A percentile compares a stretch with the other conserved stretches of the same genome.
Conservation (phyloP, 768 basidiomycete species). For the Russula lepida region DNA sequence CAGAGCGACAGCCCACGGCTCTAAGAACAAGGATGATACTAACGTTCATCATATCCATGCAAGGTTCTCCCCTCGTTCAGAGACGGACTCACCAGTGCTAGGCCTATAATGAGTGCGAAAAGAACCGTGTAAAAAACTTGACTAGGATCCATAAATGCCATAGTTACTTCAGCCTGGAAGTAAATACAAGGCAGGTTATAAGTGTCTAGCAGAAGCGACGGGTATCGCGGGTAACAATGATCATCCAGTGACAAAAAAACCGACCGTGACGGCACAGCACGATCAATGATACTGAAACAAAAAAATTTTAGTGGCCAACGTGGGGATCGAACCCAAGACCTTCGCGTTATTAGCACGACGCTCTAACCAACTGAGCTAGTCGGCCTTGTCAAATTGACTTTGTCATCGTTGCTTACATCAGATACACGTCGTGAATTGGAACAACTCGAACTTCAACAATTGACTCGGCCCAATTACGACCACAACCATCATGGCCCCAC, state of each 20-base stretch:
- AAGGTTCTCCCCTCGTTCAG: neutral
- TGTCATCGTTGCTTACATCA: neutral
- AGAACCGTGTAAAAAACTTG: neutral
- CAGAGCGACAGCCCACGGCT: constrained; percentile 49
- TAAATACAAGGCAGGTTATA: neutral
- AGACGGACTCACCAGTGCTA: constrained; percentile 9
- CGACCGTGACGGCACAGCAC: no score
- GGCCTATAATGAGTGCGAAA: neutral
- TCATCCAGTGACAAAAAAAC: neutral
- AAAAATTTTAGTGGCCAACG: constrained; percentile 21
- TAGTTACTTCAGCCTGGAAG: neutral
- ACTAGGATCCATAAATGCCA: constrained; percentile 7
- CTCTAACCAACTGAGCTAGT: constrained; percentile 93
- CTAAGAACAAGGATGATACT: constrained; percentile 92
- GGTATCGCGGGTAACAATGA: neutral
- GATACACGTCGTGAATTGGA: neutral
- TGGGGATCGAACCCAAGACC: constrained; percentile 28
- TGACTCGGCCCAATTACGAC: neutral
- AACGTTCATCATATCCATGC: constrained; percentile 44
- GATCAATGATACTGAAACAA: neutral
- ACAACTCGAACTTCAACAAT: neutral
- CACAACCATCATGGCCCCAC: constrained; percentile 13
- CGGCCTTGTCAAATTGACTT: constrained; percentile 37
- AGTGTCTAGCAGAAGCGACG: neutral
- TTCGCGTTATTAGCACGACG: constrained; percentile 68